phyloP scores from a whole-genome alignment of 192 early-diverging fungal species.

The Coemansia sp. region DNA sequence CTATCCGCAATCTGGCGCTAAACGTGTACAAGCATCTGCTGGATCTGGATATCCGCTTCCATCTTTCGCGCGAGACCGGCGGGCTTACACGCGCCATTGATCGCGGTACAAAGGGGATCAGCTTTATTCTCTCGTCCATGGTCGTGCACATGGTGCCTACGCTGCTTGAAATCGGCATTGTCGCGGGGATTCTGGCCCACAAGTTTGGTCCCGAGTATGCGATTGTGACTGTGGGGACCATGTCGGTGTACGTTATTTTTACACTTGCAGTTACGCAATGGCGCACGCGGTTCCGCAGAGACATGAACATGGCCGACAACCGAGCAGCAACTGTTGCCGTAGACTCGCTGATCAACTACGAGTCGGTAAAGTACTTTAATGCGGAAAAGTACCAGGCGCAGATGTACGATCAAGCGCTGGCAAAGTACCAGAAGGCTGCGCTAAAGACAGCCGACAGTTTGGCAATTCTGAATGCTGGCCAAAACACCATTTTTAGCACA shows the following conservation, averaged over 20 bases:
- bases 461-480: slow-evolving; percentile 91
- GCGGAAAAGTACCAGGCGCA: slow-evolving; percentile 90
- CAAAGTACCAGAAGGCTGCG: slow-evolving; percentile 92
- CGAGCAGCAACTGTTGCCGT: slow-evolving; percentile 89
- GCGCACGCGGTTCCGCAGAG: slow-evolving; percentile 77
- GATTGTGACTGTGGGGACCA: slow-evolving; percentile 62
- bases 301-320: slow-evolving; percentile 97
- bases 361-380: slow-evolving; percentile 96
- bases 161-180: slow-evolving; percentile 90
- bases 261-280: slow-evolving; percentile 90
- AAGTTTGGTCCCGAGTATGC: slow-evolving; percentile 65
- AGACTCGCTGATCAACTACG: slow-evolving; percentile 96
- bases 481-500: slow-evolving; percentile 91
- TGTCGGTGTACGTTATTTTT: slow-evolving; percentile 78
- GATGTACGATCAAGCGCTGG: slow-evolving; percentile 83
- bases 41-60: slow-evolving; percentile 85
- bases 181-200: slow-evolving; percentile 80
- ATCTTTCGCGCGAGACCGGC: slow-evolving; percentile 92
- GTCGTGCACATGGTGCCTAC: slow-evolving; percentile 97
- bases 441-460: slow-evolving; percentile 86
- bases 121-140: slow-evolving; percentile 89
- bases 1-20: slow-evolving; percentile 81
- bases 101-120: slow-evolving; percentile 93
- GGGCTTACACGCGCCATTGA: slow-evolving; percentile 96
- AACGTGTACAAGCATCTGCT: slow-evolving; percentile 91